phyloP scores from a whole-genome alignment of 805 yeast species.

The Cyberlindnera mrakii region DNA sequence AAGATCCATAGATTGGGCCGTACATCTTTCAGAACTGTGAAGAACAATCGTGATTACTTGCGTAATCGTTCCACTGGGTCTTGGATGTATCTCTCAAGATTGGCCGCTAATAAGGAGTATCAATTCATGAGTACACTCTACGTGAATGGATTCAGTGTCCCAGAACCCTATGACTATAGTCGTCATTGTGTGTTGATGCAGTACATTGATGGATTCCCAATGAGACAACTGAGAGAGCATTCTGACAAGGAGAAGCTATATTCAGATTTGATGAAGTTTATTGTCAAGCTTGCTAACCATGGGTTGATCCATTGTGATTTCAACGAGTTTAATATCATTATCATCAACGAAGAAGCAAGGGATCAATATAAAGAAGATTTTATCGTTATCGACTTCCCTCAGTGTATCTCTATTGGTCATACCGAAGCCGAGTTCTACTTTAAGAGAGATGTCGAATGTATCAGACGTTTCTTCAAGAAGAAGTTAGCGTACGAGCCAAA shows the following conservation, averaged over 20 bases:
- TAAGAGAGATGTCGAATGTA: slow-evolving; percentile 89
- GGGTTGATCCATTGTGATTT: slow-evolving; percentile 97
- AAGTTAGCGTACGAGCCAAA: slow-evolving; percentile 70
- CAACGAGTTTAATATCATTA: slow-evolving; percentile 93
- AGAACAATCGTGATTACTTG: slow-evolving; percentile 88
- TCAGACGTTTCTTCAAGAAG: slow-evolving; percentile 73
- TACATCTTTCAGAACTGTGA: slow-evolving; percentile 86
- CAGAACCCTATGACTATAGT: slow-evolving; percentile 81
- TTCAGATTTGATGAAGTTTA: slow-evolving; percentile 80
- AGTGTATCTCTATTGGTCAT: slow-evolving; percentile 91
- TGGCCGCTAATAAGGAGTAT: slow-evolving; percentile 91
- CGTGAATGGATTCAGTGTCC: slow-evolving; percentile 76
- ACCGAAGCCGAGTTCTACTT: slow-evolving; percentile 83
- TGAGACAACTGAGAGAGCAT: slow-evolving; percentile 76
- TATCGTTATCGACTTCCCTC: slow-evolving; percentile 96
- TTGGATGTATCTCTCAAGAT: slow-evolving; percentile 88
- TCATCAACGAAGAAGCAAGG: slow-evolving; percentile 52
- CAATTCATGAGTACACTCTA: slow-evolving; percentile 77
- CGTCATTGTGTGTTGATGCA: slow-evolving; percentile 94
- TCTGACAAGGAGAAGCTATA: slow-evolving; percentile 66
- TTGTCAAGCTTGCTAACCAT: slow-evolving; percentile 73
- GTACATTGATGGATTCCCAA: slow-evolving; percentile 80
- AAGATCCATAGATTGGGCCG: slow-evolving; percentile 93
- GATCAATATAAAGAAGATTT: slow-evolving; percentile 55
- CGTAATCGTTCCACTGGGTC: slow-evolving; percentile 63